A percentile compares a stretch with the other conserved stretches of the same genome.
Conservation (phyloP, 805 yeast species). For the Candida saitoana region DNA sequence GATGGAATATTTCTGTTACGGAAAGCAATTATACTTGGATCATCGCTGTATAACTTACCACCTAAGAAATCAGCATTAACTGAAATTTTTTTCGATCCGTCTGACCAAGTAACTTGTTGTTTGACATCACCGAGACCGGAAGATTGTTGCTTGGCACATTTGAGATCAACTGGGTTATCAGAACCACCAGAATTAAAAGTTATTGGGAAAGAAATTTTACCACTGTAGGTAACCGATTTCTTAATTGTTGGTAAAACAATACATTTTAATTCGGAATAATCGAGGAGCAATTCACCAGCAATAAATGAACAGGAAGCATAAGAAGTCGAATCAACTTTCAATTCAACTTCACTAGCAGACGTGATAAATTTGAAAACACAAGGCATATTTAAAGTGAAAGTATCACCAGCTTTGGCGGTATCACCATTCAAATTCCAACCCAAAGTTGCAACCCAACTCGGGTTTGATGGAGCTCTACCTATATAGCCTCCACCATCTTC, state of each 20-base stretch:
- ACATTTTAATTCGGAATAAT: slow-evolving; percentile 20
- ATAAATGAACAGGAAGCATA: slow-evolving; percentile 22
- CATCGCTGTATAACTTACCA: slow-evolving; percentile 6
- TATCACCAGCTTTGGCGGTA: slow-evolving; percentile 20
- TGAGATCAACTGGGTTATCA: slow-evolving; percentile 9
- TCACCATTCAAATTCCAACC: slow-evolving; percentile 18
- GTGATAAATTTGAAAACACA: slow-evolving; percentile 24
- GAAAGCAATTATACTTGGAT: slow-evolving; percentile 1
- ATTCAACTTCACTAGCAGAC: slow-evolving; percentile 9
- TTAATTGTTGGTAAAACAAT: slow-evolving; percentile 5
- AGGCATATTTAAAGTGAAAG: slow-evolving; percentile 23
- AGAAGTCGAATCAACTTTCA: slow-evolving; percentile 9
- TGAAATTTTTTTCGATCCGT: slow-evolving; percentile 14
- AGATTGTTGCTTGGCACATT: slow-evolving; percentile 9
- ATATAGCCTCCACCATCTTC: slow-evolving; percentile 7
- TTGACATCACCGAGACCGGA: background rate
- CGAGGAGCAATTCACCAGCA: slow-evolving; percentile 15
- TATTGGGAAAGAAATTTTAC: slow-evolving; percentile 13
- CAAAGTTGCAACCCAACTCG: slow-evolving; percentile 18
- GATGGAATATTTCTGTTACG: slow-evolving; percentile 11
- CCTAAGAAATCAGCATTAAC: slow-evolving; percentile 8
- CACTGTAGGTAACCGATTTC: slow-evolving; percentile 3
- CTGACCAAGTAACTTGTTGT: slow-evolving; percentile 10
- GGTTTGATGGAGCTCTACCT: slow-evolving; percentile 4
- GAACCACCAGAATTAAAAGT: slow-evolving; percentile 15